These are phyloP conservation scores for Trypanosoma vivax DNA, from an alignment of 208 protist genomes.

Conservation along the genomic window DNA sequence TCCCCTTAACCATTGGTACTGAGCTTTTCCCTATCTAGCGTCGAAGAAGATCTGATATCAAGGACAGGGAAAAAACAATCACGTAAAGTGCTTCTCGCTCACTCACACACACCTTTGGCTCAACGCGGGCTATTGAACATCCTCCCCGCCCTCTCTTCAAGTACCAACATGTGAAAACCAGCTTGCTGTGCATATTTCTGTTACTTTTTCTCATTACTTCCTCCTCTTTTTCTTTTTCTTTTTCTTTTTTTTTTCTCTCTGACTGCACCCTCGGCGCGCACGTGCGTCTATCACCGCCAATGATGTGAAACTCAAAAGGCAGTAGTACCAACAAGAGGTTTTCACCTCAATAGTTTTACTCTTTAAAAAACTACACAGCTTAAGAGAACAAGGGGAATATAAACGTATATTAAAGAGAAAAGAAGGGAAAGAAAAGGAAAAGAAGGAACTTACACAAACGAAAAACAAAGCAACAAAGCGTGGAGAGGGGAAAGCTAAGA, in stretches of 20 bases:
- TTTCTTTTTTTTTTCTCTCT: constrained; percentile 3
- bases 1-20: too few relatives aligned
- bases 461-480: neutral
- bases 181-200: neutral
- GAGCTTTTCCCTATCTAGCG: too few relatives aligned
- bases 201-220: neutral
- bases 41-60: constrained; percentile 3
- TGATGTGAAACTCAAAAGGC: too few relatives aligned
- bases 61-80: too few relatives aligned
- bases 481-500: neutral
- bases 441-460: neutral
- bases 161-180: neutral
- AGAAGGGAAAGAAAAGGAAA: neutral
- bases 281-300: too few relatives aligned
- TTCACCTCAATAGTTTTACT: constrained; percentile 8
- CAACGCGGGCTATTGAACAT: too few relatives aligned
- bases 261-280: neutral
- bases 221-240: constrained; percentile 1
- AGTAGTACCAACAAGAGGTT: constrained; percentile 5
- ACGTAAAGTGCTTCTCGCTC: too few relatives aligned
- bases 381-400: neutral
- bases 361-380: constrained; percentile 5
- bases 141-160: neutral
- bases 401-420: constrained; percentile 2
- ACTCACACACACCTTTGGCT: too few relatives aligned